Percentiles rank a stretch among this genome's conserved stretches.
Conservation (phyloP, 108 stramenopile species). For the Seminavis robusta region DNA sequence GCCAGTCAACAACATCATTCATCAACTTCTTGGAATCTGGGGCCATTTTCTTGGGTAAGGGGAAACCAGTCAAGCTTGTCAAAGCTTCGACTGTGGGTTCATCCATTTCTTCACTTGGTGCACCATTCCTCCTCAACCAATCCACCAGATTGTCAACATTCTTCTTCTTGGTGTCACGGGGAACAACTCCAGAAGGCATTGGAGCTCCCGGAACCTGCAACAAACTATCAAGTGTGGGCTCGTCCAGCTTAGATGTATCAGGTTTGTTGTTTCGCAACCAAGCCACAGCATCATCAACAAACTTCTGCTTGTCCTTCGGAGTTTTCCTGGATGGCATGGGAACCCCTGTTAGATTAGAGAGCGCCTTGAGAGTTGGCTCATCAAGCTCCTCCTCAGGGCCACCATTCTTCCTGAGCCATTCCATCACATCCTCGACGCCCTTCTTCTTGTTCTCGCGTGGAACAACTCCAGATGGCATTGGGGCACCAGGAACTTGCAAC, state of each 20-base stretch:
- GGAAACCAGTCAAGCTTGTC: background rate
- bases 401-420: slow-evolving; percentile 23
- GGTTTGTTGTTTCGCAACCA: slow-evolving; percentile 16
- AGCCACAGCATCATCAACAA: slow-evolving; percentile 3
- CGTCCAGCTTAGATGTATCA: slow-evolving; percentile 2
- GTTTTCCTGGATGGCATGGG: background rate
- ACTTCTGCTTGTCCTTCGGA: background rate
- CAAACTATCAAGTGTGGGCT: too few relatives aligned
- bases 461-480: background rate
- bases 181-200: too few relatives aligned
- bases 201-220: too few relatives aligned
- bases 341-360: slow-evolving; percentile 2
- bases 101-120: slow-evolving; percentile 2
- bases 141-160: slow-evolving; percentile 28
- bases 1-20: background rate
- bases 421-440: slow-evolving; percentile 21
- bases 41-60: background rate
- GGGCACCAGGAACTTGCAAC: background rate
- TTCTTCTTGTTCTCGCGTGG: slow-evolving; percentile 9
- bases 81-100: slow-evolving; percentile 4
- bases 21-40: background rate
- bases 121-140: slow-evolving; percentile 24
- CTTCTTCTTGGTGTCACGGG: too few relatives aligned
- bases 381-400: background rate
- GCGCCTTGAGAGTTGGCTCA: slow-evolving; percentile 2